phyloP scores from a whole-genome alignment of 108 stramenopile genomes.

The Parietichytrium sp. region DNA sequence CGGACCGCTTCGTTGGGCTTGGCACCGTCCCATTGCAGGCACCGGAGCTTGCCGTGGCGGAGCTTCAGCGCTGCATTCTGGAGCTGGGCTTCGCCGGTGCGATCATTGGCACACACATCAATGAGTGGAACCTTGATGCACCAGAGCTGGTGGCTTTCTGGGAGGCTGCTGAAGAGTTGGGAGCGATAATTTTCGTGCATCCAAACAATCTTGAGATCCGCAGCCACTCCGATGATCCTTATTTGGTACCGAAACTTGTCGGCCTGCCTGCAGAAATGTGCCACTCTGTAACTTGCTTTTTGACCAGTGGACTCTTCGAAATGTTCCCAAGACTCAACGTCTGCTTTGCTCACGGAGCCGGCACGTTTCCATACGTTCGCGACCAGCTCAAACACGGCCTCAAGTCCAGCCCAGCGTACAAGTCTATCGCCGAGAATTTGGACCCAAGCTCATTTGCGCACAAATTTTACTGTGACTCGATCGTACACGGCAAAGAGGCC shows the following conservation, averaged over 20 bases:
- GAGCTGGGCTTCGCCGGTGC: conserved; percentile 38
- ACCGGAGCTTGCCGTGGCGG: conserved; percentile 38
- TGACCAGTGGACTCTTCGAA: conserved; percentile 43
- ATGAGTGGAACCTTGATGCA: conserved; percentile 40
- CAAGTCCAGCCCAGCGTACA: neutral
- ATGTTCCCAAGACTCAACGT: conserved; percentile 39
- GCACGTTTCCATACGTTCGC: conserved; percentile 2
- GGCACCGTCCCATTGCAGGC: conserved; percentile 44
- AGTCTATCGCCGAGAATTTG: neutral
- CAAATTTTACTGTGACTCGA: neutral
- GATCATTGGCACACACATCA: conserved; percentile 40
- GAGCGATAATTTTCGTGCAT: conserved; percentile 29
- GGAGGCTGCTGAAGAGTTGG: conserved; percentile 23
- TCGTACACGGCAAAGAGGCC: conserved; percentile 17
- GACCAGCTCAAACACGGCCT: conserved; percentile 40
- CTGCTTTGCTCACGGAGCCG: conserved; percentile 40
- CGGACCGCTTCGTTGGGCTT: conserved; percentile 39
- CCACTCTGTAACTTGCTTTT: conserved; percentile 21
- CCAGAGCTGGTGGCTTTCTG: conserved; percentile 34
- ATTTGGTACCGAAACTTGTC: conserved; percentile 37
- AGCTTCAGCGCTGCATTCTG: conserved; percentile 38
- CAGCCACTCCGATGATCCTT: neutral
- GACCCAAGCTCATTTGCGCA: neutral
- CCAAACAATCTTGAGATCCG: conserved; percentile 38
- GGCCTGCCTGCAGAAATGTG: conserved; percentile 41